Conservation (phyloP, 2,329 filamentous ascomycete species). For the Fusarium setosum region DNA sequence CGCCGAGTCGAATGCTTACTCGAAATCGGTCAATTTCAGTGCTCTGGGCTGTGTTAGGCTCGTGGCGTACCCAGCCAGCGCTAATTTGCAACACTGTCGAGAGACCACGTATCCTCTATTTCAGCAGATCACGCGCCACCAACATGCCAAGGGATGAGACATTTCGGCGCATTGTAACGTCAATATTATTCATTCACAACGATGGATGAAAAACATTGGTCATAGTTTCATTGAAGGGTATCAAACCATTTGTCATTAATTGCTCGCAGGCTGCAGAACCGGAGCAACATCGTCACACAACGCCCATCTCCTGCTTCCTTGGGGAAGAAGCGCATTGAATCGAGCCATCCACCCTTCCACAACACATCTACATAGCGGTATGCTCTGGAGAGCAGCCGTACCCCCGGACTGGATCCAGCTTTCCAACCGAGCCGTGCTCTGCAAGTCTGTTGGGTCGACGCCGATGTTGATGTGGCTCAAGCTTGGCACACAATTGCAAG, state of each 20-base stretch:
- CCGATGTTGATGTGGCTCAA: slow-evolving; percentile 41
- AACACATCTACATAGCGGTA: slow-evolving; percentile 47
- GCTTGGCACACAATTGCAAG: slow-evolving; percentile 43
- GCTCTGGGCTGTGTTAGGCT: no score
- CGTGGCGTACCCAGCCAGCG: no score
- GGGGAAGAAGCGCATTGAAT: slow-evolving; percentile 33
- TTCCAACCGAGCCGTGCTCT: slow-evolving; percentile 41
- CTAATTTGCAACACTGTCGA: neutral
- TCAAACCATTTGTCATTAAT: slow-evolving; percentile 17
- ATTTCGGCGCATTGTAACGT: neutral
- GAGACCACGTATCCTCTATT: neutral
- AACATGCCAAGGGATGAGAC: neutral
- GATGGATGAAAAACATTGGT: neutral
- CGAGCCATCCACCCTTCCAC: slow-evolving; percentile 40
- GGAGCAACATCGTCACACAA: slow-evolving; percentile 35
- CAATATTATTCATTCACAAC: neutral
- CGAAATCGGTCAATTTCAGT: no score
- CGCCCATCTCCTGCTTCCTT: slow-evolving; percentile 36
- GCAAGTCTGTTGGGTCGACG: slow-evolving; percentile 33
- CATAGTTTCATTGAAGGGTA: slow-evolving; percentile 16
- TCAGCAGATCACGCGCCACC: no score
- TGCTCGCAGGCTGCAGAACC: slow-evolving; percentile 23
- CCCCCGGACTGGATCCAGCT: slow-evolving; percentile 43
- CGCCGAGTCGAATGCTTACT: neutral
- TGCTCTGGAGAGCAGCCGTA: slow-evolving; percentile 40